Conservation (phyloP, 768 basidiomycete species). For the Podaxis sp. region DNA sequence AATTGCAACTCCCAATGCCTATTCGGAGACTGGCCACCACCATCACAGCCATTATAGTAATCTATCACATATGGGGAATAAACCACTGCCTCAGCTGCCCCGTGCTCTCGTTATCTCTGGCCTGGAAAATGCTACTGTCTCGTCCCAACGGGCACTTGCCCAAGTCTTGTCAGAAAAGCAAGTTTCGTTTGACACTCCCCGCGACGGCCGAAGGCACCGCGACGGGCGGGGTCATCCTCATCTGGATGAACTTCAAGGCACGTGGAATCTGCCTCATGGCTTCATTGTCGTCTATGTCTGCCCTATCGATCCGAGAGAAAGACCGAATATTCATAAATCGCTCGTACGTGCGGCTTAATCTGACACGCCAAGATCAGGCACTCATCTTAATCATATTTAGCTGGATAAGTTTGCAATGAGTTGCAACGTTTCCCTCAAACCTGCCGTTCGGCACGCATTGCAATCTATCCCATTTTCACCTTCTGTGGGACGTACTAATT, state of each 20-base stretch:
- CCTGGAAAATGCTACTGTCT: slow-evolving; percentile 57
- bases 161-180: slow-evolving; percentile 51
- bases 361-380: neutral
- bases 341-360: slow-evolving; percentile 48
- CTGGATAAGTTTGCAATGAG: slow-evolving; percentile 83
- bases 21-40: slow-evolving; percentile 14
- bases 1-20: neutral
- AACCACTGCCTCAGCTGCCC: slow-evolving; percentile 44
- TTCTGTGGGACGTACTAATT: slow-evolving; percentile 20
- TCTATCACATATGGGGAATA: slow-evolving; percentile 33
- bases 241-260: slow-evolving; percentile 33
- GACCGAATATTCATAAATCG: slow-evolving; percentile 63
- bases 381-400: slow-evolving; percentile 34
- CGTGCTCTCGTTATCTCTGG: slow-evolving; percentile 68
- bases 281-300: slow-evolving; percentile 79
- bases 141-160: slow-evolving; percentile 59
- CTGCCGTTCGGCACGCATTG: slow-evolving; percentile 38
- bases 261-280: slow-evolving; percentile 60
- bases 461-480: slow-evolving; percentile 30
- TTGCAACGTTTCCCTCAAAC: slow-evolving; percentile 52
- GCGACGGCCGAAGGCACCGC: slow-evolving; percentile 19
- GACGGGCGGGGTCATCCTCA: slow-evolving; percentile 27
- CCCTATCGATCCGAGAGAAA: slow-evolving; percentile 58
- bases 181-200: slow-evolving; percentile 42
- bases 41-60: slow-evolving; percentile 16